Evolutionary conservation across 2,329 filamentous ascomycete genomes (phyloP).

Genomic region (Fusarium liriodendri): DNA sequence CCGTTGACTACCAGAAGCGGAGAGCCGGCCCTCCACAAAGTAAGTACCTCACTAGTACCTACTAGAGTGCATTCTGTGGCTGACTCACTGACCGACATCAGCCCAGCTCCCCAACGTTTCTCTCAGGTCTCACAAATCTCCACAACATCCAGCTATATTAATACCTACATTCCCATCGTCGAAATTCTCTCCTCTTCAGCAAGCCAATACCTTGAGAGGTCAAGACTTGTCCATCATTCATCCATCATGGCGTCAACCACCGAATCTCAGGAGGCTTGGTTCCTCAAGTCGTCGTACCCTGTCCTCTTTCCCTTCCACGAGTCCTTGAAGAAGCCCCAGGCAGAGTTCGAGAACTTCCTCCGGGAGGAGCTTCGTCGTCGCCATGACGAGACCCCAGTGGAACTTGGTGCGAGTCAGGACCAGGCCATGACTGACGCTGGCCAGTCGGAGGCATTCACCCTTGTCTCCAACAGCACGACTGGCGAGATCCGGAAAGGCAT

Average conservation of each 20-base stretch:
- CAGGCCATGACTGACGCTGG: slow-evolving; percentile 23
- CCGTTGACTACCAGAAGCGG: neutral
- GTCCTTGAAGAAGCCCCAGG: slow-evolving; percentile 47
- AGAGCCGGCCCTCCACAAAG: neutral
- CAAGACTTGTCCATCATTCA: neutral
- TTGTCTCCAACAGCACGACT: slow-evolving; percentile 42
- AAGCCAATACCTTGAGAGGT: neutral
- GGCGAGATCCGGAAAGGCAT: slow-evolving; percentile 38
- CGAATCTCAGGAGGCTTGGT: slow-evolving; percentile 49
- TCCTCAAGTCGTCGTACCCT: slow-evolving; percentile 52
- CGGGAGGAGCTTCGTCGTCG: slow-evolving; percentile 39
- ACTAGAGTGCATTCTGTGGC: neutral
- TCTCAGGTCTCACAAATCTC: neutral
- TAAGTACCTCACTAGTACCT: neutral
- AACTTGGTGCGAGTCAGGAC: neutral
- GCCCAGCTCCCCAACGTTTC: neutral
- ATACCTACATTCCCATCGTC: neutral
- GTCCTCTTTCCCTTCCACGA: slow-evolving; percentile 53
- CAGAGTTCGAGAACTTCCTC: slow-evolving; percentile 50
- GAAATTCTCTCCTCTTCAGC: neutral
- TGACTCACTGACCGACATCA: slow-evolving; percentile 33
- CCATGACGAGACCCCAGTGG: slow-evolving; percentile 10
- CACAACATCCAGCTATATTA: slow-evolving; percentile 10
- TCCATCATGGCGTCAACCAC: slow-evolving; percentile 36
- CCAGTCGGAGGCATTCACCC: slow-evolving; percentile 42